phyloP scores from a whole-genome alignment of 495 filamentous ascomycete species.

The Rostrohypoxylon terebratum region DNA sequence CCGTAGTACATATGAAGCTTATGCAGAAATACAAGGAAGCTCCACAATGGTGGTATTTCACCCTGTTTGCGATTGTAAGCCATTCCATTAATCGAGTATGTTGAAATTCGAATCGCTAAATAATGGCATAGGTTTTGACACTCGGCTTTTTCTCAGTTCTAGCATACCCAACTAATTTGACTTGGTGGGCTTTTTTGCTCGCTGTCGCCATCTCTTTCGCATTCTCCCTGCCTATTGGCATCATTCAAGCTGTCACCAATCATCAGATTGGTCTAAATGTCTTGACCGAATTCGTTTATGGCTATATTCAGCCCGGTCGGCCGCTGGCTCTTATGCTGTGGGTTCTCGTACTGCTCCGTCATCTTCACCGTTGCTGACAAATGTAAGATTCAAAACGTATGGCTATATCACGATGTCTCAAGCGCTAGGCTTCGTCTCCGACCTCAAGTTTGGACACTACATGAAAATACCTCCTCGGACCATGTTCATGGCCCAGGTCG shows the following conservation, averaged over 20 bases:
- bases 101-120: slow-evolving; percentile 38
- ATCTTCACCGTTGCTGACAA: slow-evolving; percentile 1
- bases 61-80: slow-evolving; percentile 60
- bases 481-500: slow-evolving; percentile 75
- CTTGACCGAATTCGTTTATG: slow-evolving; percentile 77
- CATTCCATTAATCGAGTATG: neutral
- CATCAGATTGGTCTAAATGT: slow-evolving; percentile 76
- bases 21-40: slow-evolving; percentile 70
- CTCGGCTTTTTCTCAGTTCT: slow-evolving; percentile 72
- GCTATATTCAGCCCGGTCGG: slow-evolving; percentile 75
- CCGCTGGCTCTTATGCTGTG: slow-evolving; percentile 75
- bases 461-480: slow-evolving; percentile 76
- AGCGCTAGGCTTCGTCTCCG: slow-evolving; percentile 64
- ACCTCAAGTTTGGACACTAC: slow-evolving; percentile 74
- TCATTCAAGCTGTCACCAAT: slow-evolving; percentile 74
- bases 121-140: slow-evolving; percentile 63
- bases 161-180: slow-evolving; percentile 72
- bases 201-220: slow-evolving; percentile 68
- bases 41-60: slow-evolving; percentile 68
- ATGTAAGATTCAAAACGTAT: slow-evolving; percentile 74
- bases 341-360: slow-evolving; percentile 4
- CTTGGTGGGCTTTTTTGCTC: slow-evolving; percentile 76
- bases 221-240: slow-evolving; percentile 67
- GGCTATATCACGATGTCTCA: slow-evolving; percentile 76
- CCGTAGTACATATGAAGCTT: slow-evolving; percentile 66